Evolutionary conservation across 108 stramenopile genomes (phyloP), one percentile per base, ranked within the genome.

Genomic region (Cyclotella choctawhatcheeana): DNA sequence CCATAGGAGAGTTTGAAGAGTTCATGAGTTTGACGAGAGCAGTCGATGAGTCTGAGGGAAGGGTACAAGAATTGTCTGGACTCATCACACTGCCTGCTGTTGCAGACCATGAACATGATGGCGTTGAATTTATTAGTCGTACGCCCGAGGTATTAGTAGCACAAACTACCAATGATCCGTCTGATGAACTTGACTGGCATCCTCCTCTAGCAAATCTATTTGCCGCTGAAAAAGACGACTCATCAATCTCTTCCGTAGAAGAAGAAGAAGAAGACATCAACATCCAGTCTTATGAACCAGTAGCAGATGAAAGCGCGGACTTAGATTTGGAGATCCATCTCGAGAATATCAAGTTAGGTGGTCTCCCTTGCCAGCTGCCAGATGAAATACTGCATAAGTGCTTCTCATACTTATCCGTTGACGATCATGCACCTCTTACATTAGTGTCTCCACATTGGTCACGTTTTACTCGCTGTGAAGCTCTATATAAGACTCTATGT

Each of bases 1-100:
- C 87, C 1, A 93, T 93, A 59, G 92, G 92, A 20, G 92, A 85
- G 52, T 93, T 93, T 69, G 92, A 93, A 73, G 92, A 93, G 64
- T 86, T 84, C 69, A 85, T 89, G 79, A 73, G 60, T 30, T 31
- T 89, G 45, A 62, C 73, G 18, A 80, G 82, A 44, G 88, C 85
- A 31, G 68, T 89, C 2, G 74, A 80, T 47, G 82, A 79, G 31
- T 74, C 76, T 13, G 77, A 79, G 65, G 66, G 72, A 20, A 67
- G 17, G 40, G 65, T 60, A 13, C 64, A 31, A 12, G 33, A 52
- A 44, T 21, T n/a, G 17, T 66, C 54, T 50, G 64, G 58, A 34
- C 55, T 50, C 44, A 29, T 21, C 3, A 50, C 55, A 12, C 26
- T 31, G 25, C 44, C 48, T 51, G 26, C 58, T 32, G 47, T 34